Conservation (phyloP, 139 green algal species). For the Chlamydomonas schloesseri region DNA sequence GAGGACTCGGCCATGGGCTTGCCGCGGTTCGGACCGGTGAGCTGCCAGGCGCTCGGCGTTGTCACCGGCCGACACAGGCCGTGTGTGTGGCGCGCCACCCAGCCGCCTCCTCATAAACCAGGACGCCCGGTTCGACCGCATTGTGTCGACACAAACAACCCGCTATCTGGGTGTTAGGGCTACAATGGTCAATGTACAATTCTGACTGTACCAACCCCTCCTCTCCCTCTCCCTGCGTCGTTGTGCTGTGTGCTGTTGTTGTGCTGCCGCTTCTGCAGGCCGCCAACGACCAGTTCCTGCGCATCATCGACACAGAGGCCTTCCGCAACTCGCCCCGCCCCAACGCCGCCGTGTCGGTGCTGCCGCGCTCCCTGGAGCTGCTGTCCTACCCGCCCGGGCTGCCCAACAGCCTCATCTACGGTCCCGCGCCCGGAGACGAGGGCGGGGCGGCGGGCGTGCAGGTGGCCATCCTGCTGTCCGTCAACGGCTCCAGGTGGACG, state of each 20-base stretch:
- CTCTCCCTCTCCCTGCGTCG: no score
- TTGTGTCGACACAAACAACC: no score
- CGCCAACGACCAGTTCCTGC: neutral
- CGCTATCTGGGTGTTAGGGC: no score
- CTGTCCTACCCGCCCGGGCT: constrained; percentile 66
- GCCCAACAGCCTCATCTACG: neutral
- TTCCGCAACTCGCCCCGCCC: constrained; percentile 34
- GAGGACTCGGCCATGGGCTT: neutral
- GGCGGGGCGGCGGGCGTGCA: neutral
- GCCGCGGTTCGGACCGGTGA: no score
- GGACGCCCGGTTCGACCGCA: no score
- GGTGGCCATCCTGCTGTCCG: constrained; percentile 22
- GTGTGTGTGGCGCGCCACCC: no score
- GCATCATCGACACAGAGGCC: constrained; percentile 64
- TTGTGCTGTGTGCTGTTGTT: neutral
- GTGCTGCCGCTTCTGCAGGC: neutral
- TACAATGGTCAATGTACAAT: no score
- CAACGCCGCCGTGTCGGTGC: constrained; percentile 49
- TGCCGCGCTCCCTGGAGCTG: constrained; percentile 70
- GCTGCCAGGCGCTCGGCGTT: no score
- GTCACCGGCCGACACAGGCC: no score
- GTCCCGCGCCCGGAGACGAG: neutral
- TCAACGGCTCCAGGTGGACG: constrained; percentile 59
- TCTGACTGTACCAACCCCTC: no score
- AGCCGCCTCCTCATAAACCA: no score